Base-by-base conservation (phyloP, 1,284 basidiomycete species). In the Austroboletus rostrupii region DNA sequence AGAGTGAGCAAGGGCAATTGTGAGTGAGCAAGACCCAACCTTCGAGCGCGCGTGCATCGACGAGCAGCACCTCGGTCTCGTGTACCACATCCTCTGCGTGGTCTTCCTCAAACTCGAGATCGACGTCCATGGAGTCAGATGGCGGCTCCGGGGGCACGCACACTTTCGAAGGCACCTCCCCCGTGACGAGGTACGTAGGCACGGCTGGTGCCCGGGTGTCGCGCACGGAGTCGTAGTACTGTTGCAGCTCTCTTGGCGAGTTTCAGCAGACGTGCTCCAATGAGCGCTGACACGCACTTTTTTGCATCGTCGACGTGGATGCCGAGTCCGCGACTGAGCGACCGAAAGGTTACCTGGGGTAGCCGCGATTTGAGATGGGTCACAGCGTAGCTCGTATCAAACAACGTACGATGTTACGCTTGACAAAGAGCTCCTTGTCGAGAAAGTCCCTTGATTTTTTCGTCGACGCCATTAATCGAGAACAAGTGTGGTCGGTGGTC, bases 251-350 rank as follows among this genome's bases (percentile, higher is more conserved):
- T 58, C 87, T 90, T 40, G 44, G 7, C 3, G 3, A 44, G 32
- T 5, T 11, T 29, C 28, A 29, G 28, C 11, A 5, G 28, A 29
- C 3, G 28, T 12, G 11, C 4, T 29, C 28, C 10, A 29, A 12
- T 7, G 28, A 12, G 12, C 28, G 12, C 12, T 6, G 11, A 16
- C 2, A 5, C 78, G 60, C 55, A 87, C 87, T 82, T 83, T 65
- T 87, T 89, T 11, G 87, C 87, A 32, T 69, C 66, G 61, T 87
- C 86, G 56, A 89, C 85, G 59, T 89, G 83, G 47, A 89, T 72
- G 0, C 73, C 72, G 39, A 87, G 75, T 41, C 77, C 78, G 54
- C 85, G 77, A 60, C 87, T 89, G 45, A 90, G 72, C 5, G 79
- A 81, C 33, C 87, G 77, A 64, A 80, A 90, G 6, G 87, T 89